phyloP scores from a whole-genome alignment of 176 grass and related monocot species.

The Oryza glumipatula region DNA sequence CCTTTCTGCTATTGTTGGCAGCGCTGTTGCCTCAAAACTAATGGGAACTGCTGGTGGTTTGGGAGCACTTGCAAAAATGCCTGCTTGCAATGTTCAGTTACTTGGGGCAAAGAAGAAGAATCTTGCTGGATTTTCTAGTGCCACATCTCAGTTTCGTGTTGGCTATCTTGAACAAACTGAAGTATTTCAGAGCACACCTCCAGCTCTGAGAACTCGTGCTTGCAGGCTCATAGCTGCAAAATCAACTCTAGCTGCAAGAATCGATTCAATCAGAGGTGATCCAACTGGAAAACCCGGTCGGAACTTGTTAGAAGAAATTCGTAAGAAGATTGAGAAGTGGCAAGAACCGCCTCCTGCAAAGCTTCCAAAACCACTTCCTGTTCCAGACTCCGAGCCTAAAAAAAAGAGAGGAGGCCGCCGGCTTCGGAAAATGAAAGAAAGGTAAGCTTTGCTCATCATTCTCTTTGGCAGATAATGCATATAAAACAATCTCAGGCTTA shows the following conservation, averaged over 20 bases:
- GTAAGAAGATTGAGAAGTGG: constrained; percentile 94
- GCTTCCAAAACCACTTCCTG: constrained; percentile 84
- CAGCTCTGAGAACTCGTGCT: constrained; percentile 63
- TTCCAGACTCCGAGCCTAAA: constrained; percentile 85
- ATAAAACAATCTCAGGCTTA: background rate
- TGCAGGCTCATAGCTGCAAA: constrained; percentile 76
- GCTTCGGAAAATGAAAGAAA: constrained; percentile 93
- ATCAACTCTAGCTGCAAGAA: constrained; percentile 77
- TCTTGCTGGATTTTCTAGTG: constrained; percentile 86
- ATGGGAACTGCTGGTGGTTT: constrained; percentile 89
- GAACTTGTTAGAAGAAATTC: constrained; percentile 75
- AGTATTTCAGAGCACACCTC: constrained; percentile 86
- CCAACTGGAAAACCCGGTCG: constrained; percentile 82
- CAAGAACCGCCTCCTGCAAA: constrained; percentile 90
- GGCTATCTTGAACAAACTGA: constrained; percentile 93
- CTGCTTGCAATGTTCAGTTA: constrained; percentile 93
- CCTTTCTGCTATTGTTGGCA: constrained; percentile 84
- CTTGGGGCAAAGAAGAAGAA: constrained; percentile 83
- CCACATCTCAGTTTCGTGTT: constrained; percentile 71
- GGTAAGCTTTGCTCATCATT: constrained; percentile 35
- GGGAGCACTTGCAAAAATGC: constrained; percentile 82
- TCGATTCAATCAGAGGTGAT: constrained; percentile 85
- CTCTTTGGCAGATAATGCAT: background rate
- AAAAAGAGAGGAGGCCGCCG: constrained; percentile 78
- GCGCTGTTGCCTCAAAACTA: constrained; percentile 80